Conservation (phyloP, 179 eudicot genomes). For the Gypsophila paniculata region DNA sequence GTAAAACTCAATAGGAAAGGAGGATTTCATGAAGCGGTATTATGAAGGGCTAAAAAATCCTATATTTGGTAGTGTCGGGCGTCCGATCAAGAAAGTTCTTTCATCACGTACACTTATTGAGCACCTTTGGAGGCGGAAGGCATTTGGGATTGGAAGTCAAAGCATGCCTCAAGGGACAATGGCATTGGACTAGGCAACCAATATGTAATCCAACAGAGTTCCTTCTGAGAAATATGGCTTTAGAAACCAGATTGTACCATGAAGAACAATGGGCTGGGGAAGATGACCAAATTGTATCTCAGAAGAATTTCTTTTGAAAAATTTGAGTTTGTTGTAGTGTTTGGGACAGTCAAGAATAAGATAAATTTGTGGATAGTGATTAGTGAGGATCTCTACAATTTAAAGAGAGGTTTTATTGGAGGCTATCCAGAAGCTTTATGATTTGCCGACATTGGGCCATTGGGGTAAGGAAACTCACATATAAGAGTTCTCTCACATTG, state of each 20-base stretch:
- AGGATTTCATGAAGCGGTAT: neutral
- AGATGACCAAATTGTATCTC: neutral
- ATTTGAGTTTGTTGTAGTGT: neutral
- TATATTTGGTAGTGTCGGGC: neutral
- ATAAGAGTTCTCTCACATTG: neutral
- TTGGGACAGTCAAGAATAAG: conserved; percentile 3
- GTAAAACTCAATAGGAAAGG: neutral
- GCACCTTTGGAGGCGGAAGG: neutral
- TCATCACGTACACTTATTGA: neutral
- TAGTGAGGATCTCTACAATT: no score
- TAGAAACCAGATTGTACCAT: neutral
- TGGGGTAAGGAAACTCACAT: neutral
- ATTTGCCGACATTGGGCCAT: neutral
- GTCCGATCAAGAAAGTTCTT: neutral
- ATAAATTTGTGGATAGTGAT: neutral
- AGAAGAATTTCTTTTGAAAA: neutral
- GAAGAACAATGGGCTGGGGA: neutral
- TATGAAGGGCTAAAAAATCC: neutral
- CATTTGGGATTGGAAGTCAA: neutral
- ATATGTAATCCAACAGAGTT: neutral
- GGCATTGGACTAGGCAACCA: neutral
- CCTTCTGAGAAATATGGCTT: neutral
- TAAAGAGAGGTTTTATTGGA: neutral
- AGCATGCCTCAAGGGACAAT: neutral
- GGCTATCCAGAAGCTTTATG: neutral